phyloP scores from a whole-genome alignment of 495 filamentous ascomycete species.

The Xylaria acuta region DNA sequence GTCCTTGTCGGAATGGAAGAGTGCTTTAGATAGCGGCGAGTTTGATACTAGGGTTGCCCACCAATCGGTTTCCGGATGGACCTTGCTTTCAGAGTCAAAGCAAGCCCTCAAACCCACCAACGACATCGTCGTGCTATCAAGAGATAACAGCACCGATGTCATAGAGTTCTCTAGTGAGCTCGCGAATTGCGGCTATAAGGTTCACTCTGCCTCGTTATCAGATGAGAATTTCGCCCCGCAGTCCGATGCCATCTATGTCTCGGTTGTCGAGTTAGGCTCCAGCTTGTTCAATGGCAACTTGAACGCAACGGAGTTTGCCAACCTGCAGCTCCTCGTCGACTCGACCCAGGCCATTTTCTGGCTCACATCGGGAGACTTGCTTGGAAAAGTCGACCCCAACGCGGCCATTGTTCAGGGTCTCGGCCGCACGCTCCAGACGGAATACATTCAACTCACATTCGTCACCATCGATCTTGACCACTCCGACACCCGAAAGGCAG shows the following conservation, averaged over 20 bases:
- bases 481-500: neutral
- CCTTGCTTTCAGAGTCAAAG: neutral
- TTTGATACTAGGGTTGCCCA: neutral
- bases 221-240: neutral
- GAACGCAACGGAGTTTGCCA: slow-evolving; percentile 8
- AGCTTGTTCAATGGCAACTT: slow-evolving; percentile 12
- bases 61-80: slow-evolving; percentile 1
- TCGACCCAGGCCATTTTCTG: slow-evolving; percentile 14
- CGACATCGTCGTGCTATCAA: slow-evolving; percentile 7
- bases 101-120: neutral
- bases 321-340: neutral
- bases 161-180: neutral
- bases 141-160: neutral
- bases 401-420: slow-evolving; percentile 6
- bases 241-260: neutral
- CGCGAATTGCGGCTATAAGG: neutral
- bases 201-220: slow-evolving; percentile 1
- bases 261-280: slow-evolving; percentile 5
- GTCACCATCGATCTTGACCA: slow-evolving; percentile 9
- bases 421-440: slow-evolving; percentile 7
- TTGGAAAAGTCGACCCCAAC: neutral
- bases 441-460: slow-evolving; percentile 8
- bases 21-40: neutral
- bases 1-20: neutral
- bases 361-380: slow-evolving; percentile 8